Evolutionary conservation across 768 basidiomycete species (phyloP).

Genomic region (Tricholoma matsutake): DNA sequence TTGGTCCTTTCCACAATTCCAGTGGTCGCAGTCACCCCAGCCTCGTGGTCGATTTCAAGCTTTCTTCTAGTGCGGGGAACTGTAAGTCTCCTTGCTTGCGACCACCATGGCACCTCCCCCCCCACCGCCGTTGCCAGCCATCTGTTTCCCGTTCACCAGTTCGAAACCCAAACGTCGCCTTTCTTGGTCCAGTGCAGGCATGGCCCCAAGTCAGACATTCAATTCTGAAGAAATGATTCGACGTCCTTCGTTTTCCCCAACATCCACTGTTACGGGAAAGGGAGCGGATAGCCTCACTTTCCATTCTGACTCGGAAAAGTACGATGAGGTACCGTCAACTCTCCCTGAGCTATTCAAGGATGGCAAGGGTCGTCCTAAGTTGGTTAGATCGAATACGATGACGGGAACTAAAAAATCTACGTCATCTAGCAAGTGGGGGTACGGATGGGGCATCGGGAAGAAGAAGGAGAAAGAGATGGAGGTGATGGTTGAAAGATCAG

Average conservation of each 20-base stretch:
- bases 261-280: constrained; percentile 40
- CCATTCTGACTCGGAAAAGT: constrained; percentile 59
- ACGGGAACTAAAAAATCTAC: constrained; percentile 56
- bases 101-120: constrained; percentile 51
- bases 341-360: constrained; percentile 31
- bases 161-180: constrained; percentile 43
- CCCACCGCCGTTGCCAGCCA: constrained; percentile 40
- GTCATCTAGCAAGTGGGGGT: constrained; percentile 54
- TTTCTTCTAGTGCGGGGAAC: not conserved
- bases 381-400: constrained; percentile 50
- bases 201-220: constrained; percentile 10
- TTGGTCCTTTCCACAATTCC: constrained; percentile 6
- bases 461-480: constrained; percentile 39
- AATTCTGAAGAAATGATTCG: constrained; percentile 31
- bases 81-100: constrained; percentile 15
- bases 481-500: constrained; percentile 27
- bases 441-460: constrained; percentile 67
- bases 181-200: constrained; percentile 43
- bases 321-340: constrained; percentile 43
- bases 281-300: constrained; percentile 53
- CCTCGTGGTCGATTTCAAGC: constrained; percentile 16
- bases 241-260: constrained; percentile 42
- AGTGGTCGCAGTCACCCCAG: constrained; percentile 5
- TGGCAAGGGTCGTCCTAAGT: constrained; percentile 39
- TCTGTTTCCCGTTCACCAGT: constrained; percentile 58